Evolutionary conservation across 169 alveolate genomes (phyloP), one percentile per base, ranked within the genome.

Genomic region (Plasmodium sp.): DNA sequence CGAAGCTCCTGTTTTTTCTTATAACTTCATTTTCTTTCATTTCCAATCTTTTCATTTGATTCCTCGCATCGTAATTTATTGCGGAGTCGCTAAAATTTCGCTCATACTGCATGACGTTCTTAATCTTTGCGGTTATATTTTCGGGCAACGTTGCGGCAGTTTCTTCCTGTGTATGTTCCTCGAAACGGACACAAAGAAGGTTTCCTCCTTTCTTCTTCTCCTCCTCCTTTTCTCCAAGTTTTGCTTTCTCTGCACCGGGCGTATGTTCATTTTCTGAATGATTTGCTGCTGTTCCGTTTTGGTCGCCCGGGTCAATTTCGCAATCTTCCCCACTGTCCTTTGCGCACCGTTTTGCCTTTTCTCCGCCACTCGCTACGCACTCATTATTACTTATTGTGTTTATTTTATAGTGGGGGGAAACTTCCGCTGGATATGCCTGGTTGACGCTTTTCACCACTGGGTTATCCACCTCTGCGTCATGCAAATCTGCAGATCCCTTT

Each of bases 41-140:
- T 62, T 62, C 83, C 41, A 33, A 6, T 34, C 33, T 43, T 34
- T 77, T 80, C 67, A 36, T 73, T 54, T 74, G 33, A n/a, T 67
- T 31, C 18, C 71, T 39, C 16, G 58, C 83, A 56, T 62, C 82
- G 73, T 79, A 79, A 88, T 88, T 88, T n/a, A 22, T 51, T 45
- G 39, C n/a, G 27, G 84, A 75, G 67, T 85, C 93, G 45, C 93
- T 85, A 56, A 75, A 67, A 75, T 54, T 85, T 79, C 93, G 56
- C 67, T 54, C 93, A 77, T 75, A 85, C 71, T 51, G 48, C 77
- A 27, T 43, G 6, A 34, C 43, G 41, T 43, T 27, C 62, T 75
- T 18, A 48, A 7, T 9, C 10, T 12, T 36, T 85, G 45, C 18
- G 71, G 75, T 71, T 77, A 43, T 22, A 77, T 54, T 79, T 75